Base-by-base conservation (phyloP, 75 land plant genomes). In the Adiantum capillusveneris region DNA sequence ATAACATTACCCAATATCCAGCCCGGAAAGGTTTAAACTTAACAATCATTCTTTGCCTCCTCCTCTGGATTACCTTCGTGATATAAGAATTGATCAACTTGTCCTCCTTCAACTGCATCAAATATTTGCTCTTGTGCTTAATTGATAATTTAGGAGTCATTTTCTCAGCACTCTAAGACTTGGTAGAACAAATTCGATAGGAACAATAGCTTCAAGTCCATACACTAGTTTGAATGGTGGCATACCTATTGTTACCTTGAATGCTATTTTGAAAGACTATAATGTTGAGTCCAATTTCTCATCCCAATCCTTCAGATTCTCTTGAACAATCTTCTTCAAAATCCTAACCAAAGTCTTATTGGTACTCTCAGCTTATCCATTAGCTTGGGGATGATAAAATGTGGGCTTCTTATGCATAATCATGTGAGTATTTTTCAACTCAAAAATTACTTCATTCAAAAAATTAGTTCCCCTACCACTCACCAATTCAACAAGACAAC, bases 131-230 rank as follows among this genome's bases (percentile, higher is more conserved):
- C 17, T 14, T 46, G 17, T 46, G 14, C 17, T 46, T 46, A 17
- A 17, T 20, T 3, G 49, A 46, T 17, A 20, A 46, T n/a, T 17
- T 46, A 20, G 49, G 49, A 64, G 22, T 0, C 44, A 2, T 9
- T 9, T 34, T 34, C 9, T 34, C 37, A 34, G 37, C 2, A 62
- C 26, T 14, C 29, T 13, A 9, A 62, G 19, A 18, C 28, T 13
- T 9, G 64, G 64, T 0, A 62, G 6, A 18, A 29, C 50, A 27
- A 46, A 62, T 7, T 62, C 64, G 0, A 46, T 62, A 6, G 64
- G 52, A 21, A 62, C 0, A 0, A 62, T 27, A 1, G n/a, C 53
- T 14, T 62, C 64, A 12, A 37, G 53, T 13, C 64, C 64, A 49
- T 62, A 62, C 0, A 62, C 53, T 30, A 62, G 29, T 48, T 46